A percentile compares a stretch with the other conserved stretches of the same genome.
These are phyloP conservation scores for Picea engelmannii DNA, from an alignment of 83 land plant species.

Conservation along the genomic window DNA sequence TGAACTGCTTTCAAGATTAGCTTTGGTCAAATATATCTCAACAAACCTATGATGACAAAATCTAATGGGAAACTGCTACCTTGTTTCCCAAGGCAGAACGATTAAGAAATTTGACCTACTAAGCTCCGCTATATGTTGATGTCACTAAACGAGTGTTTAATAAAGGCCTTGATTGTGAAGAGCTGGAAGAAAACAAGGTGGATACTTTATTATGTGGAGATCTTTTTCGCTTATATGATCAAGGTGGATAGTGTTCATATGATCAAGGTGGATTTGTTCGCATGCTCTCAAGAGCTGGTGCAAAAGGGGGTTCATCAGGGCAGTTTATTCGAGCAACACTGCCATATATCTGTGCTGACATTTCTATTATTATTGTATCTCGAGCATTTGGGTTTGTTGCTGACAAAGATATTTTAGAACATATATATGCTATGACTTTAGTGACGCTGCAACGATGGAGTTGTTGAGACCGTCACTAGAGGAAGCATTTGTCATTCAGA, in stretches of 20 bases:
- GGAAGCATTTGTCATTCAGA: conserved; percentile 67
- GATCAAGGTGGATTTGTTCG: conserved; percentile 82
- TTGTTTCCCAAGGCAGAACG: conserved; percentile 75
- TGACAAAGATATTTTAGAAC: too few relatives aligned
- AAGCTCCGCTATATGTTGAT: conserved; percentile 68
- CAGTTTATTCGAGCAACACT: conserved; percentile 65
- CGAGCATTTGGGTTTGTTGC: conserved; percentile 18
- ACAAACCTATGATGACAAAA: too few relatives aligned
- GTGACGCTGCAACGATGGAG: conserved; percentile 80
- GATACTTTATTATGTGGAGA: too few relatives aligned
- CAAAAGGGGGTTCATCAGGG: conserved; percentile 80
- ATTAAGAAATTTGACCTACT: conserved; percentile 60
- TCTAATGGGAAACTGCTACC: conserved; percentile 98
- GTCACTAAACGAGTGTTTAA: conserved; percentile 57
- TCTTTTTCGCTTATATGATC: conserved; percentile 5
- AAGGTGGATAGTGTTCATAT: conserved; percentile 98
- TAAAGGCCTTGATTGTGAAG: conserved; percentile 97
- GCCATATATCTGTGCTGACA: too few relatives aligned
- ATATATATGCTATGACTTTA: too few relatives aligned
- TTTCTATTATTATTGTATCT: conserved; percentile 90
- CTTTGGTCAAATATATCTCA: conserved; percentile 63
- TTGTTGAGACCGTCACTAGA: too few relatives aligned
- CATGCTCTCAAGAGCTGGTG: conserved; percentile 66
- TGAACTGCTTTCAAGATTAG: conserved; percentile 84
- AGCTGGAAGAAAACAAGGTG: conserved; percentile 63